phyloP scores from a whole-genome alignment of 2,329 filamentous ascomycete genomes.

The Septoria linicola region DNA sequence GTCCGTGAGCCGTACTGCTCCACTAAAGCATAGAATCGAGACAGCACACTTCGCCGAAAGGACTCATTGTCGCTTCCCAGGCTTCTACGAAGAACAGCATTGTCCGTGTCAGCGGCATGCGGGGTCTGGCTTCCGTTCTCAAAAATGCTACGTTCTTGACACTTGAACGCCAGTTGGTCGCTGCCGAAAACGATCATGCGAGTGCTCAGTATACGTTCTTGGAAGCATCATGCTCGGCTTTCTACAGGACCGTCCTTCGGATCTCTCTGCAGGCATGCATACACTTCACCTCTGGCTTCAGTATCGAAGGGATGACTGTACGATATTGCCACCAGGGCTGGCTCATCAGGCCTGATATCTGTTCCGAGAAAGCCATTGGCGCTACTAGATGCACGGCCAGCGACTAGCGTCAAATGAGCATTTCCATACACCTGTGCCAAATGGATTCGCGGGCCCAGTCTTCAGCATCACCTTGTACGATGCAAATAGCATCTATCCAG shows the following conservation, averaged over 20 bases:
- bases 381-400: neutral
- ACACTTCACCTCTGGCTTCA: neutral
- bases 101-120: neutral
- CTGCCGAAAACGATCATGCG: neutral
- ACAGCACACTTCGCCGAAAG: neutral
- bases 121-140: neutral
- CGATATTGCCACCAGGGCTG: neutral
- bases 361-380: neutral
- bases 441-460: neutral
- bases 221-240: neutral
- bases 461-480: slow-evolving; percentile 5
- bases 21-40: neutral
- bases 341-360: neutral
- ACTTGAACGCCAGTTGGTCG: neutral
- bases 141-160: neutral
- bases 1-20: neutral
- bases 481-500: slow-evolving; percentile 9
- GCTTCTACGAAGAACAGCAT: neutral
- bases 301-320: neutral
- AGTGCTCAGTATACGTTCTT: slow-evolving; percentile 1
- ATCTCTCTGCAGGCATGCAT: neutral
- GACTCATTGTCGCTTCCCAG: neutral
- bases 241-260: neutral
- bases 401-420: neutral
- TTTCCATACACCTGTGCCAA: slow-evolving; percentile 1